Conservation (phyloP, 2,329 filamentous ascomycete genomes). For the Cytospora paraplurivora region DNA sequence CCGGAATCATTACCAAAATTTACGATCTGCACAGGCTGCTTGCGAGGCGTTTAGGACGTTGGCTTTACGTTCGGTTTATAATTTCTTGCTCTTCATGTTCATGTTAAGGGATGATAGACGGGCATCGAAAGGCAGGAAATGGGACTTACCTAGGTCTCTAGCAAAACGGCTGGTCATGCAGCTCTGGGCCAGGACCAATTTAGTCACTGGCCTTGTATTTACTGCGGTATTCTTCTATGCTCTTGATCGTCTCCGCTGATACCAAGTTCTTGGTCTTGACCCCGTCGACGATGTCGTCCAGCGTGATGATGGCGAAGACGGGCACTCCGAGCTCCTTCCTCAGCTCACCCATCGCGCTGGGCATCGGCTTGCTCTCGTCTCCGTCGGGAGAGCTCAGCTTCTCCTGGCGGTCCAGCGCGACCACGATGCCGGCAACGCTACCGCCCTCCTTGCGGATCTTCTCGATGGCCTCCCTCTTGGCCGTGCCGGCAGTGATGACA, state of each 20-base stretch:
- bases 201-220: constrained; percentile 65
- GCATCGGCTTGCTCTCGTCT: constrained; percentile 68
- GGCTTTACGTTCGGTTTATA: constrained; percentile 21
- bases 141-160: constrained; percentile 28
- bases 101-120: constrained; percentile 29
- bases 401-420: constrained; percentile 86
- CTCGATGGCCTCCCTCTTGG: constrained; percentile 86
- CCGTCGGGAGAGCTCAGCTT: constrained; percentile 67
- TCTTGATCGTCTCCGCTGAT: constrained; percentile 62
- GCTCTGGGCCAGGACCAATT: constrained; percentile 9
- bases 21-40: constrained; percentile 25
- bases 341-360: constrained; percentile 84
- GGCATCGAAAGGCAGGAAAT: constrained; percentile 22
- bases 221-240: constrained; percentile 72
- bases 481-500: constrained; percentile 93
- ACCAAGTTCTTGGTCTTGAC: constrained; percentile 63
- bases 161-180: constrained; percentile 18
- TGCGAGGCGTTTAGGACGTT: constrained; percentile 30
- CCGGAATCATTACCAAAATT: constrained; percentile 3
- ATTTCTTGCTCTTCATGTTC: constrained; percentile 20
- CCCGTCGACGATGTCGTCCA: constrained; percentile 79
- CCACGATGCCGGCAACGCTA: constrained; percentile 80
- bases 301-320: constrained; percentile 78
- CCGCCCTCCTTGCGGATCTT: constrained; percentile 89
- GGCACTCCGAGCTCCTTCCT: constrained; percentile 82